A percentile compares a stretch with the other conserved stretches of the same genome.
These are phyloP conservation scores for Ogataea hybrid DNA, from an alignment of 1,139 yeast genomes.

Conservation along the genomic window DNA sequence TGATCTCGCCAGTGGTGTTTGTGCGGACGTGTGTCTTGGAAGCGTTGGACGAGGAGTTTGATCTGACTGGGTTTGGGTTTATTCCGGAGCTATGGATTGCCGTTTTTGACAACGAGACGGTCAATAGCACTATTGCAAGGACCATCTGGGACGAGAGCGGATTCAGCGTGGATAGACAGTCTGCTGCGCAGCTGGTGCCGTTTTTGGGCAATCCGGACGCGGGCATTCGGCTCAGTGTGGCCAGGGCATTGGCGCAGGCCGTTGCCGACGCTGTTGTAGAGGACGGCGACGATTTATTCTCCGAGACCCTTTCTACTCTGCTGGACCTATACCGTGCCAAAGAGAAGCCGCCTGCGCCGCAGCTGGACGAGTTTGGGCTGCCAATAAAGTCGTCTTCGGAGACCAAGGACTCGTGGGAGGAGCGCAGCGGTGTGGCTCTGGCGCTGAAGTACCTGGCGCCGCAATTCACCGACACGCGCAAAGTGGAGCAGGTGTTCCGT, in stretches of 20 bases:
- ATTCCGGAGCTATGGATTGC: slow-evolving; percentile 74
- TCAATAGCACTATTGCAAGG: slow-evolving; percentile 62
- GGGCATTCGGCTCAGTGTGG: slow-evolving; percentile 66
- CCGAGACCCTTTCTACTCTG: slow-evolving; percentile 41
- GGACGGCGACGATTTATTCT: slow-evolving; percentile 33
- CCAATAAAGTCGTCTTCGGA: slow-evolving; percentile 59
- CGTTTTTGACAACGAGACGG: slow-evolving; percentile 68
- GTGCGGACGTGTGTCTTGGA: slow-evolving; percentile 81
- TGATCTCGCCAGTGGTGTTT: slow-evolving; percentile 58
- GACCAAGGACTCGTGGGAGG: slow-evolving; percentile 78
- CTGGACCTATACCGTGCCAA: slow-evolving; percentile 55
- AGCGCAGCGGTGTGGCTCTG: slow-evolving; percentile 77
- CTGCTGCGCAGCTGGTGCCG: slow-evolving; percentile 45
- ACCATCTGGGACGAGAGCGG: slow-evolving; percentile 85
- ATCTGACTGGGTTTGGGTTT: slow-evolving; percentile 51
- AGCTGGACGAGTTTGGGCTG: slow-evolving; percentile 76
- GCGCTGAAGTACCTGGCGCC: slow-evolving; percentile 60
- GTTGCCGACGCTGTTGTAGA: slow-evolving; percentile 31
- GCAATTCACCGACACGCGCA: slow-evolving; percentile 36
- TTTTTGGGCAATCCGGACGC: slow-evolving; percentile 55
- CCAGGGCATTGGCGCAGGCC: slow-evolving; percentile 58
- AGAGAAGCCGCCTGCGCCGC: slow-evolving; percentile 75
- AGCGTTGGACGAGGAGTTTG: slow-evolving; percentile 83
- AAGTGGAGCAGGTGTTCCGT: slow-evolving; percentile 50
- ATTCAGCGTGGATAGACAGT: slow-evolving; percentile 44